Evolutionary conservation across 352 stramenopile genomes (phyloP).

Genomic region (Globisporangium rhizosaccharum): DNA sequence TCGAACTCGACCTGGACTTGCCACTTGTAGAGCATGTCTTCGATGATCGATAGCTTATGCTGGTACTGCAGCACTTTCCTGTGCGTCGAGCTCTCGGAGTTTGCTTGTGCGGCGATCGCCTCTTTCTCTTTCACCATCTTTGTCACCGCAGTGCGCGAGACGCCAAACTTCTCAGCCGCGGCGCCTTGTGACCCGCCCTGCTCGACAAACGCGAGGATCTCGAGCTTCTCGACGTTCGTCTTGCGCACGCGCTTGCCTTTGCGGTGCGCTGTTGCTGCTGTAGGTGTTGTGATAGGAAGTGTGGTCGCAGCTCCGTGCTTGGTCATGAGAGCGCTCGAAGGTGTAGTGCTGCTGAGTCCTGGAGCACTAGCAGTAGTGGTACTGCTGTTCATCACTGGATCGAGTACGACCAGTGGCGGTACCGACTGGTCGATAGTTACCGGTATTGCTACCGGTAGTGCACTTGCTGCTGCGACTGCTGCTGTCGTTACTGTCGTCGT

Average conservation of each 20-base stretch:
- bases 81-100: constrained; percentile 60
- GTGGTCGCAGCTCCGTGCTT: too few species aligned
- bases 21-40: constrained; percentile 85
- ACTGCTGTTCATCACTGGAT: too few species aligned
- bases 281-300: not conserved
- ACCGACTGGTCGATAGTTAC: too few species aligned
- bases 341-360: too few species aligned
- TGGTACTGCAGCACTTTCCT: constrained; percentile 81
- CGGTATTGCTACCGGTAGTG: too few species aligned
- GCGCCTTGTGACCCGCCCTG: constrained; percentile 69
- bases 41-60: constrained; percentile 80
- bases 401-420: too few species aligned
- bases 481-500: not conserved
- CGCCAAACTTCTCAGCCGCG: constrained; percentile 72
- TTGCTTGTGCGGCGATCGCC: constrained; percentile 64
- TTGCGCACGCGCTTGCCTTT: constrained; percentile 73
- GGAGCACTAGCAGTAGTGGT: too few species aligned
- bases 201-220: constrained; percentile 78
- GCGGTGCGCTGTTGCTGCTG: not conserved
- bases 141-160: constrained; percentile 76
- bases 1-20: constrained; percentile 75
- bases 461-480: not conserved
- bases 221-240: constrained; percentile 78
- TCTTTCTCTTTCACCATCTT: constrained; percentile 86
- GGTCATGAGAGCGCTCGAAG: too few species aligned